Evolutionary conservation across 176 grass and related monocot genomes (phyloP), one percentile per base, ranked within the genome.

Genomic region (Ampelocalamus luodianensis): DNA sequence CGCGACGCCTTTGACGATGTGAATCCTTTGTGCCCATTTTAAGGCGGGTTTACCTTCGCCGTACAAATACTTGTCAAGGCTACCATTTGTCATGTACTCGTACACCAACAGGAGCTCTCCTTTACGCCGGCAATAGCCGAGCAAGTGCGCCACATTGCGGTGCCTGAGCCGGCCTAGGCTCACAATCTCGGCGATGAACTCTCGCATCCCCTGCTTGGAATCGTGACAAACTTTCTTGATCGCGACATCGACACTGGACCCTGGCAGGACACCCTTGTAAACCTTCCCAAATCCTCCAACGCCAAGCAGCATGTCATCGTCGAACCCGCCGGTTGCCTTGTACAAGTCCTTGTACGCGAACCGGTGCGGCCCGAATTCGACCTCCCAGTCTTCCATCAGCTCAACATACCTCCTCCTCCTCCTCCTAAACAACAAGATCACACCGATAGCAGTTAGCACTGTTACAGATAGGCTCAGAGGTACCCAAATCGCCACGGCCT

Each of bases 151-250:
- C 24, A 68, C 6, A 20, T 68, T 68, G 6, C 34, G 65, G 16
- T 68, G 65, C 7, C 65, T 34, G 6, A 68, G 65, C 65, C 65
- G 65, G 15, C 65, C 65, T 38, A 68, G 65, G 32, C 65, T 68
- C 65, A 6, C 65, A 20, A 68, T 68, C 65, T 68, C 39, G 3
- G 68, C 40, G 20, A 71, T 14, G 7, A 71, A 45, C 44, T 45
- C 44, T 12, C 68, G 17, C 68, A 71, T 71, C 68, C 68, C 68
- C 22, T 44, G 68, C 68, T 44, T 71, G 9, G 68, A 71, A 12
- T 71, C 68, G 24, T 71, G 68, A 3, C 38, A 71, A 11, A 23
- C 20, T 44, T 23, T 71, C 68, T 71, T 71, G 20, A 43, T n/a
- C 15, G 66, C 66, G 20, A 69, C 36, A 8, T 69, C 38, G 2